A percentile compares a stretch with the other conserved stretches of the same genome.
phyloP scores from a whole-genome alignment of 1,284 basidiomycete genomes.

The Wallemia ichthyophaga region DNA sequence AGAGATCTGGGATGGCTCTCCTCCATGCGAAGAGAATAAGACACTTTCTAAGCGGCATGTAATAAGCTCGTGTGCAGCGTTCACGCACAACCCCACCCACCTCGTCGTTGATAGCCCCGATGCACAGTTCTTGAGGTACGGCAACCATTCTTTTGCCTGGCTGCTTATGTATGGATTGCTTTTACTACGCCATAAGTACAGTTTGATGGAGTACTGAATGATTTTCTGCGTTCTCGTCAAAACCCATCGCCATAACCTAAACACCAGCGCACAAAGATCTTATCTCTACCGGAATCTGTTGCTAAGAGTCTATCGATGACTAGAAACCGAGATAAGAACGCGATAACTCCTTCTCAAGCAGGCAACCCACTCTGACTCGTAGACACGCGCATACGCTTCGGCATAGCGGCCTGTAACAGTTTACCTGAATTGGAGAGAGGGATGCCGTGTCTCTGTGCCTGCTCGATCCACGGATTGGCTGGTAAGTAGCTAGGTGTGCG shows the following conservation, averaged over 20 bases:
- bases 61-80: background rate
- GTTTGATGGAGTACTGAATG: background rate
- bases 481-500: background rate
- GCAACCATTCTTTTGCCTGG: background rate
- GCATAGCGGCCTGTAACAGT: background rate
- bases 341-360: background rate
- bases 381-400: background rate
- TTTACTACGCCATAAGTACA: background rate
- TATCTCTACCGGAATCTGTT: background rate
- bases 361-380: background rate
- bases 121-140: background rate
- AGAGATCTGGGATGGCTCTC: background rate
- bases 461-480: background rate
- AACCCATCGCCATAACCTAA: too few relatives aligned
- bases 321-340: background rate
- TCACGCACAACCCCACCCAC: background rate
- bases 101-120: background rate
- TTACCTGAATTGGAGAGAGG: background rate
- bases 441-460: background rate
- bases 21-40: conserved; percentile 1
- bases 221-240: background rate
- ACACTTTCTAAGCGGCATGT: background rate
- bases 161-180: background rate
- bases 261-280: background rate
- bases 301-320: background rate